Evolutionary conservation across 345 rosid genomes (phyloP), one percentile per base, ranked within the genome.

Genomic region (Heritiera littoralis): DNA sequence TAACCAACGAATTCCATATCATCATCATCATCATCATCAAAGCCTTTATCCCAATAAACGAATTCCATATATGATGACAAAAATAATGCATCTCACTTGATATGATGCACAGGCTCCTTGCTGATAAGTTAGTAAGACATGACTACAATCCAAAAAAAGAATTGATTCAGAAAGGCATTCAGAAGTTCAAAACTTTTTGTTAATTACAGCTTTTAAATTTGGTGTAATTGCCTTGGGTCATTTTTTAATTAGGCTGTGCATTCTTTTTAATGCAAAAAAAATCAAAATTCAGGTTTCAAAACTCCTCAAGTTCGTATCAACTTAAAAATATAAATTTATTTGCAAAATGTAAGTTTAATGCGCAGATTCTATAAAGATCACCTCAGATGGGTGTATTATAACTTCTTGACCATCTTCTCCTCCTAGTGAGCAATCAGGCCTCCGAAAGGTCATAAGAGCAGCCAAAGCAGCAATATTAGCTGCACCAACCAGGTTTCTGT

Each of bases 401-500:
- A 94, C 97, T 87, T 96, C 92, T 70, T 90, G 93, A 55, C 89
- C 86, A 83, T 85, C 87, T 78, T 94, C 97, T 52, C 98, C 98
- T 68, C 91, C 94, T 77, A 96, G 84, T 5, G 98, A 87, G 86
- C 95, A 96, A 66, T 96, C 98, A 56, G 97, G 97, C 86, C 97
- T 94, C 65, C 93, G 88, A 74, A 90, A 92, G 17, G 98, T 91
- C 88, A 92, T 80, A 23, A 96, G 91, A 35, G 98, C 92, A 66
- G 97, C 94, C 86, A 94, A 84, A 46, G 98, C 99, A 82, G 98
- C 99, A 82, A 96, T 84, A 82, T 96, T 92, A 75, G 99, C 97
- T 74, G 98, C 98, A 87, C 94, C 98, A 77, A 94, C 92, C 78
- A 96, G 90, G 88, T 96, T 96, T 68, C 98, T 92, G 89, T 75